Conservation (phyloP, 257 asterid species). For the Echites panduratus region DNA sequence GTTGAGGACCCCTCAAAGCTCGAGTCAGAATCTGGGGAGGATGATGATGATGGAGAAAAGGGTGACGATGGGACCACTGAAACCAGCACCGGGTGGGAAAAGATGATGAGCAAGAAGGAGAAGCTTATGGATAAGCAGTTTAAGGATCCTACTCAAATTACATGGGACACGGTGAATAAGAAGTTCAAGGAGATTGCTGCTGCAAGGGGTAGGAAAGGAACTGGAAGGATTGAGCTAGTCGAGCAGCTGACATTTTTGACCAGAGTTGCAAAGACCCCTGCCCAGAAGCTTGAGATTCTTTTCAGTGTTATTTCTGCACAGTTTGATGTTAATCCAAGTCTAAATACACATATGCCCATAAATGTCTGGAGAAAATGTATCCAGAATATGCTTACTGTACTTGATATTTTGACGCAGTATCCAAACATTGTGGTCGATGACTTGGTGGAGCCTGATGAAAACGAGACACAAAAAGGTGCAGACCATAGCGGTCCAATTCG, state of each 20-base stretch:
- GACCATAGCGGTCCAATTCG: constrained; percentile 62
- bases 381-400: constrained; percentile 59
- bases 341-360: constrained; percentile 94
- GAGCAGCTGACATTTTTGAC: constrained; percentile 94
- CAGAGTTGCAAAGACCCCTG: constrained; percentile 94
- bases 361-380: constrained; percentile 91
- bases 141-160: constrained; percentile 79
- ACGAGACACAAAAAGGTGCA: constrained; percentile 83
- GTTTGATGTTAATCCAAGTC: constrained; percentile 79
- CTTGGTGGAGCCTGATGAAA: constrained; percentile 82
- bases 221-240: constrained; percentile 82
- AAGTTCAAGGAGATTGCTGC: constrained; percentile 86
- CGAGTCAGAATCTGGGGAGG: constrained; percentile 33
- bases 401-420: constrained; percentile 72
- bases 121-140: constrained; percentile 88
- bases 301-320: constrained; percentile 89
- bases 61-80: constrained; percentile 29
- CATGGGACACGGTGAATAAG: constrained; percentile 91
- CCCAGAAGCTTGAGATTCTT: constrained; percentile 92
- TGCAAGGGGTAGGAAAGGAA: constrained; percentile 90
- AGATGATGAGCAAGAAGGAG: constrained; percentile 80
- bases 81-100: constrained; percentile 64
- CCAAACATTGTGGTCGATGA: constrained; percentile 90
- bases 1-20: constrained; percentile 37
- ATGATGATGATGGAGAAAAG: constrained; percentile 38